Percentiles rank a stretch among this genome's conserved stretches.
Evolutionary conservation across 805 yeast genomes (phyloP).

Genomic region (Ogataea henricii): DNA sequence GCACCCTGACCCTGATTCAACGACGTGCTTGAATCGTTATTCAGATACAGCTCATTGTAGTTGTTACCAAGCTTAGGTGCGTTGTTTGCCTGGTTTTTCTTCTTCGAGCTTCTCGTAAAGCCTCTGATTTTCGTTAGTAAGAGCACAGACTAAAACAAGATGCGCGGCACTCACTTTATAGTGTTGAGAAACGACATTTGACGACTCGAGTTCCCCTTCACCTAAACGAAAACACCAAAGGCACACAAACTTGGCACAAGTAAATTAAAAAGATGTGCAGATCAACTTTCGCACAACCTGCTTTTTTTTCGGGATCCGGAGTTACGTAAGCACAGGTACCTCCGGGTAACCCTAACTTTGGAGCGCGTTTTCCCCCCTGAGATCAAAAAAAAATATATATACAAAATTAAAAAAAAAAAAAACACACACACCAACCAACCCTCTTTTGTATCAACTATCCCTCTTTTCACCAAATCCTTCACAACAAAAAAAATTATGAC

Average conservation of each 20-base stretch:
- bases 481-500: slow-evolving; percentile 7
- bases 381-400: background rate
- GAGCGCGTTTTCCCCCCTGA: no score
- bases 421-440: background rate
- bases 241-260: background rate
- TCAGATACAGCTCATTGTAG: slow-evolving; percentile 26
- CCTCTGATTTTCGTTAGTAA: slow-evolving; percentile 41
- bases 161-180: slow-evolving; percentile 33
- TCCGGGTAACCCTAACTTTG: no score
- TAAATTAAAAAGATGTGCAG: no score
- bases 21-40: slow-evolving; percentile 26
- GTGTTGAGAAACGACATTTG: slow-evolving; percentile 46
- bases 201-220: no score
- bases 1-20: slow-evolving; percentile 14
- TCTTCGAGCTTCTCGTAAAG: slow-evolving; percentile 51
- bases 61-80: slow-evolving; percentile 27
- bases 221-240: background rate
- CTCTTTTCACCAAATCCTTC: background rate
- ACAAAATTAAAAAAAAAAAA: background rate
- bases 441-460: background rate
- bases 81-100: slow-evolving; percentile 31
- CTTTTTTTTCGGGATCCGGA: background rate
- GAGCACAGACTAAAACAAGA: no score
- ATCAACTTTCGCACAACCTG: background rate
- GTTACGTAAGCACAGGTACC: slow-evolving; percentile 1